Evolutionary conservation across 345 rosid genomes (phyloP).

Genomic region (Eucalyptus erythrocorys): DNA sequence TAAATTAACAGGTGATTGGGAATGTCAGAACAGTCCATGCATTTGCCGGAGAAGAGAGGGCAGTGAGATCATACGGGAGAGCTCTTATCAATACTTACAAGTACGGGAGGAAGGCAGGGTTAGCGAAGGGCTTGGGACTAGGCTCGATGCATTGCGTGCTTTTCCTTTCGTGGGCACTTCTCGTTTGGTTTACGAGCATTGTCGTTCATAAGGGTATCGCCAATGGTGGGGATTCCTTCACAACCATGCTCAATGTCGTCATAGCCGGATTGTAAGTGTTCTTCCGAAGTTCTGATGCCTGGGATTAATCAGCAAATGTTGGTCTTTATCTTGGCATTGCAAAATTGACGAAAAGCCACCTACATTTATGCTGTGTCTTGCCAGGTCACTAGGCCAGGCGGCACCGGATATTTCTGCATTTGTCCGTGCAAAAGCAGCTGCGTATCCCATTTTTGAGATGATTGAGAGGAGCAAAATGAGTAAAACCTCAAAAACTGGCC

Average conservation of each 20-base stretch:
- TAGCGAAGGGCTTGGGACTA: conserved; percentile 86
- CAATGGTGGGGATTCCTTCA: conserved; percentile 85
- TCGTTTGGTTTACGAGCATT: conserved; percentile 86
- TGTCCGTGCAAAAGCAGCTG: conserved; percentile 74
- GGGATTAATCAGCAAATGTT: background rate
- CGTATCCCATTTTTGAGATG: conserved; percentile 89
- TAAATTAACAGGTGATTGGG: conserved; percentile 57
- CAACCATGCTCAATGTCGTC: conserved; percentile 98
- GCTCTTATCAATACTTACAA: conserved; percentile 63
- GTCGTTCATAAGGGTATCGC: conserved; percentile 78
- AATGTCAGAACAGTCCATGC: conserved; percentile 98
- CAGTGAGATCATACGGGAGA: conserved; percentile 53
- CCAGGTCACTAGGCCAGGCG: conserved; percentile 88
- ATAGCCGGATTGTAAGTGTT: conserved; percentile 80
- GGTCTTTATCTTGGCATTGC: background rate
- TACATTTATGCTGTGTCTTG: background rate
- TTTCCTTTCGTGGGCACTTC: conserved; percentile 90
- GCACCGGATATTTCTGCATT: conserved; percentile 88
- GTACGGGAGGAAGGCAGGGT: conserved; percentile 79
- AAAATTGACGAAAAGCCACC: background rate
- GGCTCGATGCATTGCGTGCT: conserved; percentile 81
- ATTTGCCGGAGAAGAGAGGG: conserved; percentile 86
- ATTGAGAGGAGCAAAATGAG: conserved; percentile 64
- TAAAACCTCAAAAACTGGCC: conserved; percentile 38
- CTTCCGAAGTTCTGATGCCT: background rate